Base-by-base conservation (phyloP, 176 grass and related monocot species). In the Aechmea fasciata region DNA sequence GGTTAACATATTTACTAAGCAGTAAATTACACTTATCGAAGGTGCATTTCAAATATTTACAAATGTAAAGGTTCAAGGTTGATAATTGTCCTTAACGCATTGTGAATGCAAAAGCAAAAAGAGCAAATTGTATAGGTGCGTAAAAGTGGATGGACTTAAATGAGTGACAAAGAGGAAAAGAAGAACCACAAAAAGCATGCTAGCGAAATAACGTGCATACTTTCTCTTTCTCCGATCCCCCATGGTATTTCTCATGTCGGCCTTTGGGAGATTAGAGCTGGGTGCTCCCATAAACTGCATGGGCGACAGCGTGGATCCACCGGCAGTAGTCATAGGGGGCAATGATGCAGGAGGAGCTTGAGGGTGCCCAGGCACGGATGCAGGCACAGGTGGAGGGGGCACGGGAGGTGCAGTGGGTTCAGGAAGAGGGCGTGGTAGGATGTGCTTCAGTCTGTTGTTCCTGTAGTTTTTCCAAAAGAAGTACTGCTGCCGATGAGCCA, bases 391-490 rank as follows among this genome's bases (percentile, higher is more conserved):
- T 48, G 75, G 68, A 63, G 75, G 68, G 59, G 82, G 65, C 11
- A 41, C 74, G 11, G 79, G 75, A 57, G 26, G 54, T 57, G 75
- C 79, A 69, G 75, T 69, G 49, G 84, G 87, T 65, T 99, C 89
- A 24, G 94, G 87, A 90, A 86, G 86, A 82, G 87, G 77, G 48
- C 86, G 77, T 28, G 94, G 94, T 82, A 99, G 51, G 65, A 99
- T 99, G 87, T 99, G 94, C 72, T 93, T 99, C 82, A 93, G 28
- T 59, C 89, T 92, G 75, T 90, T 93, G 80, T 99, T 99, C 83
- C 89, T 93, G 29, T 93, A 99, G 66, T 99, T 99, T 74, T 99
- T 99, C 94, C 94, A 99, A 50, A 85, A 99, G 67, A 93, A 99
- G 78, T 93, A 93, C 63, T 99, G 87, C 71, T 93, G 84, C 70